A percentile compares a stretch with the other conserved stretches of the same genome.
These are phyloP conservation scores for Coffea eugenioides DNA, from an alignment of 257 asterid genomes.

Conservation along the genomic window DNA sequence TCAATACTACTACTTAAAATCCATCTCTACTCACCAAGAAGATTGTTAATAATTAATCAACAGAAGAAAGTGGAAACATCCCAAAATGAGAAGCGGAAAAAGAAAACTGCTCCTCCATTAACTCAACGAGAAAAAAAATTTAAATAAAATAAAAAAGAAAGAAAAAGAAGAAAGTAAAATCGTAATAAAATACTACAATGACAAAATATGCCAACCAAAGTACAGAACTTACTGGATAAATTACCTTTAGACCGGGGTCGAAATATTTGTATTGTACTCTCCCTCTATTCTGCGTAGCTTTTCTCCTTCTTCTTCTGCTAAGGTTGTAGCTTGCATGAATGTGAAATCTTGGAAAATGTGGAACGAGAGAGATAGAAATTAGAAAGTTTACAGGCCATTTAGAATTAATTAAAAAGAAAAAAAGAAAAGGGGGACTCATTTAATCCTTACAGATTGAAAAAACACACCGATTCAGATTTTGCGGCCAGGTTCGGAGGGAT, in stretches of 20 bases:
- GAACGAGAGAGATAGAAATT: background rate
- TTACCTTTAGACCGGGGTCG: background rate
- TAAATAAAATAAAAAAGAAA: background rate
- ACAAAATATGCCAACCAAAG: background rate
- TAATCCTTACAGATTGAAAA: conserved; percentile 24
- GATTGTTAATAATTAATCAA: background rate
- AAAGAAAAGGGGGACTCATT: background rate
- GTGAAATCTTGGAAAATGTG: conserved; percentile 39
- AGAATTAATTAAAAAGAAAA: conserved; percentile 4
- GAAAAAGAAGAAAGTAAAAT: background rate
- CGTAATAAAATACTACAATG: background rate
- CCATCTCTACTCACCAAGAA: no score
- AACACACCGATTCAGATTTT: conserved; percentile 40
- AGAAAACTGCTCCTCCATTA: no score
- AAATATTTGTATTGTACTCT: background rate
- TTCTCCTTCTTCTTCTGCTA: background rate
- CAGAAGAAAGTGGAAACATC: background rate
- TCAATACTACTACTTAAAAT: background rate
- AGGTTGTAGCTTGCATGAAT: conserved; percentile 9
- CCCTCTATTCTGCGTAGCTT: background rate
- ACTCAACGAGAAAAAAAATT: background rate
- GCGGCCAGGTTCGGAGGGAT: conserved; percentile 40
- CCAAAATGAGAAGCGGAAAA: background rate
- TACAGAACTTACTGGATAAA: background rate
- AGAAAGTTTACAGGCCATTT: conserved; percentile 27